Base-by-base conservation (phyloP, 352 stramenopile genomes). In the Phytophthora meadii region DNA sequence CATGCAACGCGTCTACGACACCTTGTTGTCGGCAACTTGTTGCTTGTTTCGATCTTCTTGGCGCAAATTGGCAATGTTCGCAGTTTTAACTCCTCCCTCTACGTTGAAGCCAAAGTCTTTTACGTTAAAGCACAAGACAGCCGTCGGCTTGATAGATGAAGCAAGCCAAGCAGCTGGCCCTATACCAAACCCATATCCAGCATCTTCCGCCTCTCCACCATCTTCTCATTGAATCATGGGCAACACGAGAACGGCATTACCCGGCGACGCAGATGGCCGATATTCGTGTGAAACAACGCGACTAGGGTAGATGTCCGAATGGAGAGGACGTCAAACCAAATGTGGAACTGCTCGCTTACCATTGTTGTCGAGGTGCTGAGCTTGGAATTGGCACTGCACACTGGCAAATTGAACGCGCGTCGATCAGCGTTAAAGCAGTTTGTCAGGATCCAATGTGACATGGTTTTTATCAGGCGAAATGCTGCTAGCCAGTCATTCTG, bases 401-500 rank as follows among this genome's bases (percentile, higher is more conserved):
- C 3, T 12, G 2, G 22, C 11, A 40, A 50, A 24, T 39, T 51
- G 45, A 25, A 4, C 45, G 28, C 27, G 28, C 25, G 27, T 19
- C 8, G 44, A 49, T 37, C 45, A 48, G 17, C 28, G 58, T 64
- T 48, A 65, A 14, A 9, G 62, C 50, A 50, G 39, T 15, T 17
- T 30, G 30, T 11, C 22, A 24, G 41, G 36, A 59, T 65, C 59
- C 50, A 17, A 65, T 70, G 54, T 32, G 54, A 65, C 55, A 70
- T 44, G 55, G 48, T 56, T 25, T 66, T 65, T 70, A 70, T 70
- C 54, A 70, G 54, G 54, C 39, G 28, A 54, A 34, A 57, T 68
- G 61, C 51, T 49, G 37, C 27, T 39, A 58, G 39, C 61, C 61
- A 65, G 61, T 70, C 61, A 54, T 60, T 65, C 30, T 50, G 5